phyloP scores from a whole-genome alignment of 495 filamentous ascomycete genomes.

The Podospora bellae-mahoneyi region DNA sequence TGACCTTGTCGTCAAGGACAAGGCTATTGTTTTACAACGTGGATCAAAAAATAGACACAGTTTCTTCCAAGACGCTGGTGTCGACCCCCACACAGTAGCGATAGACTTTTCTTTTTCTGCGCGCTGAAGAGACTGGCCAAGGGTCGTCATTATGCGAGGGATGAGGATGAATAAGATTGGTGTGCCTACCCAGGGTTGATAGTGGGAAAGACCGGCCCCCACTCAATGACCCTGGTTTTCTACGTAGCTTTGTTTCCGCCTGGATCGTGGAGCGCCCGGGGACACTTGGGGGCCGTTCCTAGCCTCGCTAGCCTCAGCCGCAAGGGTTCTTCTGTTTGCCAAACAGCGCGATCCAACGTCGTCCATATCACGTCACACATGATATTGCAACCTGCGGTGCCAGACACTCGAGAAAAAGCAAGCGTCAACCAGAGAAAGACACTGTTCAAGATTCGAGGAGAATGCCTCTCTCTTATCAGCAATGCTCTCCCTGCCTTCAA shows the following conservation, averaged over 20 bases:
- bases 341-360: slow-evolving; percentile 1
- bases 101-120: background rate
- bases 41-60: background rate
- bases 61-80: background rate
- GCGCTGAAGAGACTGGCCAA: too few species aligned
- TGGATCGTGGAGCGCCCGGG: background rate
- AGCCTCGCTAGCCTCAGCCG: background rate
- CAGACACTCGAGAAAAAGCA: slow-evolving; percentile 5
- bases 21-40: too few species aligned
- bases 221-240: background rate
- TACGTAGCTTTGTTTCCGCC: background rate
- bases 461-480: background rate
- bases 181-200: background rate
- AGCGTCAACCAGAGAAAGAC: background rate
- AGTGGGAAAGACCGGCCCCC: too few species aligned
- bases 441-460: background rate
- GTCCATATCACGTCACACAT: background rate
- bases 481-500: background rate
- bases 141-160: too few species aligned
- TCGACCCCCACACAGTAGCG: background rate
- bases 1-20: too few species aligned
- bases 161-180: background rate
- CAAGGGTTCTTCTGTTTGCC: background rate
- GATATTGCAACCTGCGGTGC: background rate
- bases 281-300: background rate